A percentile compares a stretch with the other conserved stretches of the same genome.
These are phyloP conservation scores for Bifiguratus adelaidae DNA, from an alignment of 192 early-diverging fungal genomes.

Conservation along the genomic window DNA sequence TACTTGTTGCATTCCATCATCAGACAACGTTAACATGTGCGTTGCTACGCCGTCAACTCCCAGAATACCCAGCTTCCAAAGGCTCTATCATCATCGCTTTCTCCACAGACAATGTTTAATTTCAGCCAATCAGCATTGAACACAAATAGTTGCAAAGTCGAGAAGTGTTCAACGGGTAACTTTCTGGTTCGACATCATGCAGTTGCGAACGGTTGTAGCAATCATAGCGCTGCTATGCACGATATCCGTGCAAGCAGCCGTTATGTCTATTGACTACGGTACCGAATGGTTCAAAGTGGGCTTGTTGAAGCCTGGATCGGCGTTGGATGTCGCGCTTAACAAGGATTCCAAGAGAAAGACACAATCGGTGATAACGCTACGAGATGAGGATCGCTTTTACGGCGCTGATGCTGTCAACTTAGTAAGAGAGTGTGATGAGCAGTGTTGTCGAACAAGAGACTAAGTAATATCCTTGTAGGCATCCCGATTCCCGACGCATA, in stretches of 20 bases:
- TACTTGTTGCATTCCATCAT: too few species aligned
- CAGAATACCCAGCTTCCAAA: too few species aligned
- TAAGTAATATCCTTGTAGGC: slow-evolving; percentile 36
- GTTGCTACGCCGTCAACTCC: too few species aligned
- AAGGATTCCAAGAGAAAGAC: slow-evolving; percentile 95
- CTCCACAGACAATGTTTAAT: too few species aligned
- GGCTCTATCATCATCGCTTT: too few species aligned
- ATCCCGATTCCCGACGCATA: slow-evolving; percentile 68
- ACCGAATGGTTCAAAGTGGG: slow-evolving; percentile 97
- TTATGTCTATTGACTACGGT: slow-evolving; percentile 95
- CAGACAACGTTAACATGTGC: too few species aligned
- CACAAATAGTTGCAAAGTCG: too few species aligned
- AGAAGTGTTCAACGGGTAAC: too few species aligned
- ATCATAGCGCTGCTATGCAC: too few species aligned
- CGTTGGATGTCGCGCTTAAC: slow-evolving; percentile 93
- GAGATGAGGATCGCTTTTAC: slow-evolving; percentile 75
- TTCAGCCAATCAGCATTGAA: too few species aligned
- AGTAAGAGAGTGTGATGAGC: slow-evolving; percentile 20
- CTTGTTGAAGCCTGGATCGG: slow-evolving; percentile 80
- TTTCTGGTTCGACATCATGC: too few species aligned
- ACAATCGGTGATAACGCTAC: slow-evolving; percentile 66
- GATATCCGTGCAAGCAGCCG: slow-evolving; percentile 50
- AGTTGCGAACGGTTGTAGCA: too few species aligned
- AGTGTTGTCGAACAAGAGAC: background rate
- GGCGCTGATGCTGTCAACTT: slow-evolving; percentile 77